Percentiles rank a stretch among this genome's conserved stretches.
Conservation (phyloP, 176 grass and related monocot genomes). For the Tuctoria greenei region DNA sequence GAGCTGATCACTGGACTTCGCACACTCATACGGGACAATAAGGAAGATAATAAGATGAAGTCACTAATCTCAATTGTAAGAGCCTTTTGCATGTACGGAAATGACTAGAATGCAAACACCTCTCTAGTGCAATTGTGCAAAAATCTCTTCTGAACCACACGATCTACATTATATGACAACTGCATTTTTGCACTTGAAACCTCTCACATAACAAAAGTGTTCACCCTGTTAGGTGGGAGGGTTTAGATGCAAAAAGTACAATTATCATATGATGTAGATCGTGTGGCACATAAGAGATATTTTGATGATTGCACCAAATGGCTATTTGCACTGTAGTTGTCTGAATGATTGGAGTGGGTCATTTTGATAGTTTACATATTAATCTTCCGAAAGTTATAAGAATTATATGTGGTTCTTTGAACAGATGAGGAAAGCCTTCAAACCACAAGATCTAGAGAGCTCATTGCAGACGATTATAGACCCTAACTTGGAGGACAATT, state of each 20-base stretch:
- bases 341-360: not conserved
- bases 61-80: slow-evolving; percentile 61
- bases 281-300: no score
- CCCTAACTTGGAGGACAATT: slow-evolving; percentile 45
- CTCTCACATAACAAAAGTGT: no score
- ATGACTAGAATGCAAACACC: no score
- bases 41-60: slow-evolving; percentile 55
- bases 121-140: no score
- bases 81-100: not conserved
- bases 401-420: slow-evolving; percentile 1
- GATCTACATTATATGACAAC: no score
- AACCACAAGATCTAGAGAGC: slow-evolving; percentile 39
- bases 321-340: no score
- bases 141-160: no score
- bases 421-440: slow-evolving; percentile 61
- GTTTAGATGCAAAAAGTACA: no score
- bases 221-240: no score
- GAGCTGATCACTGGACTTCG: slow-evolving; percentile 62
- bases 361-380: not conserved
- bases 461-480: slow-evolving; percentile 50
- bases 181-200: no score
- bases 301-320: no score
- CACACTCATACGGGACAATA: slow-evolving; percentile 55
- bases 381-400: slow-evolving; percentile 5
- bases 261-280: no score